phyloP scores from a whole-genome alignment of 1,284 basidiomycete species.

The Trametes hirsuta region DNA sequence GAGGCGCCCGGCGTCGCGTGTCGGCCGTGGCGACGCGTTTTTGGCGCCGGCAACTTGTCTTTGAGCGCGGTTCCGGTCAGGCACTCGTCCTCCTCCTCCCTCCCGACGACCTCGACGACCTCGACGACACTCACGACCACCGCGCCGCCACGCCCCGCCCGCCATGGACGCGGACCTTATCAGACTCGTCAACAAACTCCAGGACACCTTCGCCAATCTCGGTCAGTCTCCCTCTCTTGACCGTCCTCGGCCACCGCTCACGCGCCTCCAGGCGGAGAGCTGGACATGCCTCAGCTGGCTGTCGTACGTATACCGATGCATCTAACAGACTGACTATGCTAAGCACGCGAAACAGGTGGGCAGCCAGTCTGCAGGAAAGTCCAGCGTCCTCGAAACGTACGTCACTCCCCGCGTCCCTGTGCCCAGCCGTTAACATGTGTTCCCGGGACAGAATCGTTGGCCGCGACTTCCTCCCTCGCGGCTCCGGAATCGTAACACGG shows the following conservation, averaged over 20 bases:
- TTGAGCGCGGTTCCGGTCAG: background rate
- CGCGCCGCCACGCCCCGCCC: slow-evolving; percentile 17
- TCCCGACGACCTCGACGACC: slow-evolving; percentile 15
- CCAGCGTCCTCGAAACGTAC: slow-evolving; percentile 85
- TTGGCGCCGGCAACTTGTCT: slow-evolving; percentile 17
- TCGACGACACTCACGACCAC: slow-evolving; percentile 21
- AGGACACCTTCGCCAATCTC: slow-evolving; percentile 85
- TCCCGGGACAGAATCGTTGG: slow-evolving; percentile 78
- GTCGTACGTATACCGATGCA: slow-evolving; percentile 51
- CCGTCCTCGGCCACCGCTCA: slow-evolving; percentile 15
- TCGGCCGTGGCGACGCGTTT: slow-evolving; percentile 29
- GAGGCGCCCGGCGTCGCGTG: slow-evolving; percentile 15
- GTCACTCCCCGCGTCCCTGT: slow-evolving; percentile 34
- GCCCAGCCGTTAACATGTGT: background rate
- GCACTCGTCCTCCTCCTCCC: background rate
- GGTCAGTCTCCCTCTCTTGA: slow-evolving; percentile 48
- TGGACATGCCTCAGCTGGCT: slow-evolving; percentile 85
- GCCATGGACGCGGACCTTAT: slow-evolving; percentile 94
- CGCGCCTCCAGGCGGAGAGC: slow-evolving; percentile 66
- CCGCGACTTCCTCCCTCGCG: slow-evolving; percentile 93
- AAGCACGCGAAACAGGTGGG: slow-evolving; percentile 58
- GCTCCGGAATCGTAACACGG: slow-evolving; percentile 93
- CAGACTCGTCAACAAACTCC: slow-evolving; percentile 93
- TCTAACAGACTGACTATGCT: background rate
- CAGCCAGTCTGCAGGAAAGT: slow-evolving; percentile 86